These are phyloP conservation scores for Podila clonocystis DNA, from an alignment of 192 early-diverging fungal species.

Conservation along the genomic window DNA sequence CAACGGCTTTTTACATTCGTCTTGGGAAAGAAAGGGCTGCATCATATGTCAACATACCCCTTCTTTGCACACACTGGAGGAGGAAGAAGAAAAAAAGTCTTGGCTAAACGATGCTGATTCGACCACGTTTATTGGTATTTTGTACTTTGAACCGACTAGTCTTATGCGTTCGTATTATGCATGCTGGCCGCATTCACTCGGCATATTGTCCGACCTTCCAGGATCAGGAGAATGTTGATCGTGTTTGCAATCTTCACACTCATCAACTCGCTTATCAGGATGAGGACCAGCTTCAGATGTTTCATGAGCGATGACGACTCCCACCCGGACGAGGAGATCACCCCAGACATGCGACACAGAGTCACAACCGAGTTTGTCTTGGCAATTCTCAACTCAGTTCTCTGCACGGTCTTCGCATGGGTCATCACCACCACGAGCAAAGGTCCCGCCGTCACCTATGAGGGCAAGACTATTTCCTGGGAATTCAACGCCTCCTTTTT, in stretches of 20 bases:
- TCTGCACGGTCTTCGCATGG: constrained; percentile 21
- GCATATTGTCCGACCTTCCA: constrained; percentile 40
- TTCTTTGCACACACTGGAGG: no score
- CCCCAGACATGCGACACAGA: constrained; percentile 9
- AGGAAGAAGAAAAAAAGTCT: constrained; percentile 19
- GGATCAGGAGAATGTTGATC: constrained; percentile 47
- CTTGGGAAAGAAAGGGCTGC: no score
- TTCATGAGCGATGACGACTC: constrained; percentile 2
- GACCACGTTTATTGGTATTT: background rate
- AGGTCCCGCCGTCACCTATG: constrained; percentile 36
- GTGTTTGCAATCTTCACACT: constrained; percentile 33
- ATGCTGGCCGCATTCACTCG: constrained; percentile 45
- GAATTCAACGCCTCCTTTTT: constrained; percentile 44
- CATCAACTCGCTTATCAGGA: constrained; percentile 22
- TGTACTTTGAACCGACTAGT: constrained; percentile 5
- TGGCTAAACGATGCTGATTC: constrained; percentile 8
- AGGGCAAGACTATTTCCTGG: constrained; percentile 25
- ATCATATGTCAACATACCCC: no score
- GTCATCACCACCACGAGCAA: constrained; percentile 22
- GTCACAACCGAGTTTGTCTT: constrained; percentile 16
- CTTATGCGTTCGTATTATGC: constrained; percentile 40
- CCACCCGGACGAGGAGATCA: background rate
- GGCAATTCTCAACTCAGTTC: constrained; percentile 17
- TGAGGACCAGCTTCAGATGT: constrained; percentile 20
- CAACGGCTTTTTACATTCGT: no score